phyloP scores from a whole-genome alignment of 2,329 filamentous ascomycete species.

The Colletotrichum spaethianum region DNA sequence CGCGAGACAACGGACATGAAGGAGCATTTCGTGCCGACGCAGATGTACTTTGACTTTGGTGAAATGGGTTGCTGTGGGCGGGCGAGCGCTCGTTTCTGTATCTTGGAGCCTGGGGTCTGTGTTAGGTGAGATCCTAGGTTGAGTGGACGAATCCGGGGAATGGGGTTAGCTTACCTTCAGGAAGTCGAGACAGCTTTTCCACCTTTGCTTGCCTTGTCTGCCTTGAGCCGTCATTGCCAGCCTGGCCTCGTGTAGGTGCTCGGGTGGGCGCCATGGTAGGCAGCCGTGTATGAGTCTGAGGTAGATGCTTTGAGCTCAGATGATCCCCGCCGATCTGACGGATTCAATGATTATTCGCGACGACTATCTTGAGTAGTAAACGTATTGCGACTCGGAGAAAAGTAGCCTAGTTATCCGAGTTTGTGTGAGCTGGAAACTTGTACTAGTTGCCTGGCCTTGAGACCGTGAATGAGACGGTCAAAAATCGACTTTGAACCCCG shows the following conservation, averaged over 20 bases:
- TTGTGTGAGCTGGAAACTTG: background rate
- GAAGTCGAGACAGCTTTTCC: slow-evolving; percentile 32
- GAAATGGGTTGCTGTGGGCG: slow-evolving; percentile 58
- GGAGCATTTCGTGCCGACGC: slow-evolving; percentile 75
- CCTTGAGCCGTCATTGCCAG: slow-evolving; percentile 7
- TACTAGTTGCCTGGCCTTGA: background rate
- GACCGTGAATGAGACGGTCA: background rate
- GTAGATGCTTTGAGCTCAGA: background rate
- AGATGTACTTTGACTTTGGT: slow-evolving; percentile 67
- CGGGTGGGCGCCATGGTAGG: slow-evolving; percentile 40
- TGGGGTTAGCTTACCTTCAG: slow-evolving; percentile 44
- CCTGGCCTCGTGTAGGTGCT: slow-evolving; percentile 10
- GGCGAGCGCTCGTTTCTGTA: slow-evolving; percentile 65
- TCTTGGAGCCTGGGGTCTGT: slow-evolving; percentile 57
- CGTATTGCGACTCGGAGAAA: background rate
- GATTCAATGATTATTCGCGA: background rate
- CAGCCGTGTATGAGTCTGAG: slow-evolving; percentile 19
- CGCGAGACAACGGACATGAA: slow-evolving; percentile 79
- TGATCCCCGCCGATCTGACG: background rate
- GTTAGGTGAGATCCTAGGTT: slow-evolving; percentile 36
- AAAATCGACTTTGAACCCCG: background rate
- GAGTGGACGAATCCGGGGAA: background rate
- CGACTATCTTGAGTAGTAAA: no score
- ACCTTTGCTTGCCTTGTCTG: slow-evolving; percentile 2
- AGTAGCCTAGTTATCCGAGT: no score